Percentiles rank a stretch among this genome's conserved stretches.
phyloP scores from a whole-genome alignment of 2,329 filamentous ascomycete genomes.

The Trichoderma endophyticum region DNA sequence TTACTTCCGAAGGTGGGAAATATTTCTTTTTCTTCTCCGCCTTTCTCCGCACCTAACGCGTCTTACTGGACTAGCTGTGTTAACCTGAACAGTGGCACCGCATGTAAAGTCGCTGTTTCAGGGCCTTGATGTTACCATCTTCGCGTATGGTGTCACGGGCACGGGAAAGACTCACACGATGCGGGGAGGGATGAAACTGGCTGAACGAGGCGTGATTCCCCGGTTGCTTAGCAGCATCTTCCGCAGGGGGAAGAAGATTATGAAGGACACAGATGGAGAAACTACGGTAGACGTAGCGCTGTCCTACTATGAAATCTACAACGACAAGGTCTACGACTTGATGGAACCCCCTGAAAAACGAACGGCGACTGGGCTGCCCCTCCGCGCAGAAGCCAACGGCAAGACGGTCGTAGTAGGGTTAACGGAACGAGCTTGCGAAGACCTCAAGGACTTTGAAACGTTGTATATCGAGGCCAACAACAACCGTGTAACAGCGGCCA shows the following conservation, averaged over 20 bases:
- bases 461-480: constrained; percentile 90
- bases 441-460: constrained; percentile 84
- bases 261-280: constrained; percentile 70
- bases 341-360: constrained; percentile 87
- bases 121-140: constrained; percentile 83
- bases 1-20: constrained; percentile 76
- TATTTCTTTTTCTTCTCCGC: neutral
- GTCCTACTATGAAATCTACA: constrained; percentile 96
- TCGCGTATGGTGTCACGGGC: constrained; percentile 89
- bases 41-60: constrained; percentile 5
- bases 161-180: constrained; percentile 96
- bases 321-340: constrained; percentile 89
- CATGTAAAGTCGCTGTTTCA: constrained; percentile 90
- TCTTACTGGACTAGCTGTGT: constrained; percentile 21
- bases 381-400: constrained; percentile 81
- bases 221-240: constrained; percentile 82
- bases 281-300: constrained; percentile 72
- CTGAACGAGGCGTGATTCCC: constrained; percentile 84
- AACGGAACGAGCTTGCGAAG: constrained; percentile 76
- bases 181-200: constrained; percentile 82
- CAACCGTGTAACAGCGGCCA: constrained; percentile 84
- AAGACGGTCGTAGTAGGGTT: constrained; percentile 85
- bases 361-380: constrained; percentile 72
- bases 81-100: constrained; percentile 64
- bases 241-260: constrained; percentile 77